These are phyloP conservation scores for Fusarium sp. DNA, from an alignment of 2,329 filamentous ascomycete genomes.

Conservation along the genomic window DNA sequence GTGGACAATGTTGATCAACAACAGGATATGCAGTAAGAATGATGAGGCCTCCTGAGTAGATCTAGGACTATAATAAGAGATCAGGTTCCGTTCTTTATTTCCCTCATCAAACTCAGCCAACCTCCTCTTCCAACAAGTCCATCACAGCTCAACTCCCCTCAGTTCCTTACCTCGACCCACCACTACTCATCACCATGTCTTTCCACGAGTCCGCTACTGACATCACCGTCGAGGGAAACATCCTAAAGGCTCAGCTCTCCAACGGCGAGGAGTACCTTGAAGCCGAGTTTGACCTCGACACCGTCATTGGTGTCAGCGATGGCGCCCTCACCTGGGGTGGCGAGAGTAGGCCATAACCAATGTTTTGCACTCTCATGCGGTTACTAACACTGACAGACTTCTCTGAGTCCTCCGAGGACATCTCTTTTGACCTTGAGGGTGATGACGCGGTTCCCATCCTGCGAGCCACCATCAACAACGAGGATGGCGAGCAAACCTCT, in stretches of 20 bases:
- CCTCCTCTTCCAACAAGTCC: background rate
- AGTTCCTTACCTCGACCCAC: background rate
- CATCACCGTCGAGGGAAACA: conserved; percentile 61
- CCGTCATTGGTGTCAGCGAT: conserved; percentile 61
- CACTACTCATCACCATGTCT: background rate
- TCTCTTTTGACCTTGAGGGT: conserved; percentile 63
- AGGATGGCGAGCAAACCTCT: conserved; percentile 53
- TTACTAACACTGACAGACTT: conserved; percentile 50
- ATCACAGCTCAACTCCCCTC: background rate
- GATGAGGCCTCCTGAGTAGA: background rate
- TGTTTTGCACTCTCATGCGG: too few relatives aligned
- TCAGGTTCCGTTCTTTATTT: background rate
- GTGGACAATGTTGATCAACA: background rate
- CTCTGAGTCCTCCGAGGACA: conserved; percentile 56
- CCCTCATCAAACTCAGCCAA: background rate
- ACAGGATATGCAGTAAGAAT: background rate
- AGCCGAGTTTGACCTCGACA: conserved; percentile 62
- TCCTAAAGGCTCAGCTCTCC: conserved; percentile 57
- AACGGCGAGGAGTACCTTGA: conserved; percentile 56
- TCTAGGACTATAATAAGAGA: background rate
- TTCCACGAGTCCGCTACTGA: conserved; percentile 62
- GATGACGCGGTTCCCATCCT: conserved; percentile 62
- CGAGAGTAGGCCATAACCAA: conserved; percentile 12
- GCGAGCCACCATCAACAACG: conserved; percentile 58
- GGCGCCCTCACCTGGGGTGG: conserved; percentile 61